Conservation (phyloP, 1,139 yeast genomes). For the Yamadazyma triangularis region DNA sequence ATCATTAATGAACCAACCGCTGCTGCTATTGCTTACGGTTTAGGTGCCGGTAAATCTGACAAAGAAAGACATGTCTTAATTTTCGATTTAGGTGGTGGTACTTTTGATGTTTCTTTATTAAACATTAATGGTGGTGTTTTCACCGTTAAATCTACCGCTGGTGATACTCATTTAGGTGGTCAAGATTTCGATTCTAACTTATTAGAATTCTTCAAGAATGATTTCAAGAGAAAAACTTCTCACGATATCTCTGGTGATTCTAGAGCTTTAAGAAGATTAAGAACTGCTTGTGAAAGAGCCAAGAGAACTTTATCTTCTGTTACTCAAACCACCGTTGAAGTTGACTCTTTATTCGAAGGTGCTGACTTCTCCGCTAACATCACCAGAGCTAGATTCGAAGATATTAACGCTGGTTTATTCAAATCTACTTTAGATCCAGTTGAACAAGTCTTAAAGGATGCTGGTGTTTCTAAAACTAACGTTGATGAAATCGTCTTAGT, state of each 20-base stretch:
- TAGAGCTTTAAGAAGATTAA: slow-evolving; percentile 95
- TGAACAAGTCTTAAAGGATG: slow-evolving; percentile 94
- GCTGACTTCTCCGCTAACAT: slow-evolving; percentile 93
- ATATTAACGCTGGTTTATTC: slow-evolving; percentile 89
- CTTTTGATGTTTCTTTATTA: slow-evolving; percentile 60
- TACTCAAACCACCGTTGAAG: slow-evolving; percentile 93
- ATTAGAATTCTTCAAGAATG: slow-evolving; percentile 80
- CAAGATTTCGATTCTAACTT: slow-evolving; percentile 57
- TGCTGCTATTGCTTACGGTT: slow-evolving; percentile 48
- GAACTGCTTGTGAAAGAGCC: slow-evolving; percentile 99
- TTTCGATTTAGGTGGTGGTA: slow-evolving; percentile 51
- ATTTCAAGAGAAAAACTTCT: slow-evolving; percentile 96
- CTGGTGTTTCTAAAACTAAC: slow-evolving; percentile 82
- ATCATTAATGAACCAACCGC: slow-evolving; percentile 51
- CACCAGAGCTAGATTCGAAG: slow-evolving; percentile 99
- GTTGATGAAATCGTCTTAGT: slow-evolving; percentile 95
- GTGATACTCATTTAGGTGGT: slow-evolving; percentile 99
- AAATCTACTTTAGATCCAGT: slow-evolving; percentile 95
- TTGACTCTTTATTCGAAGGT: slow-evolving; percentile 95
- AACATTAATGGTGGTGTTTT: slow-evolving; percentile 96
- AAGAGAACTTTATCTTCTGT: slow-evolving; percentile 97
- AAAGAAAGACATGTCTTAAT: slow-evolving; percentile 68
- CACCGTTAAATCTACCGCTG: slow-evolving; percentile 97
- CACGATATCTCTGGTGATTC: slow-evolving; percentile 85
- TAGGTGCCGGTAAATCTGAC: slow-evolving; percentile 59